phyloP scores from a whole-genome alignment of 2,329 filamentous ascomycete genomes.

The Aureobasidium sp. region DNA sequence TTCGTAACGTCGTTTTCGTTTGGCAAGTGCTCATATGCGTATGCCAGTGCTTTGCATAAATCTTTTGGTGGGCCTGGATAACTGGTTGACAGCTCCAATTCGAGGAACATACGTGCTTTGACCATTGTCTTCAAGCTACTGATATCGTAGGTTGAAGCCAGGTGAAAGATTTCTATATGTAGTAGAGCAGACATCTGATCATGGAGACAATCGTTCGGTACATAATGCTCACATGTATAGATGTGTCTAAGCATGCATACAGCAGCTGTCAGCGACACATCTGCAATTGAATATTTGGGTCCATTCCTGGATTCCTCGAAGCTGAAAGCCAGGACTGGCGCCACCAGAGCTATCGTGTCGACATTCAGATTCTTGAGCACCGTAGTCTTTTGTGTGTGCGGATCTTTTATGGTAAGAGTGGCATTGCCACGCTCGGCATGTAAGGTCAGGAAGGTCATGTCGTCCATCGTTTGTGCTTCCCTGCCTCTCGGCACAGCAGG shows the following conservation, averaged over 20 bases:
- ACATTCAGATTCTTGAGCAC: slow-evolving; percentile 29
- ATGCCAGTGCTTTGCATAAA: slow-evolving; percentile 33
- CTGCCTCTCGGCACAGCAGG: not conserved
- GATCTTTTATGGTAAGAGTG: slow-evolving; percentile 28
- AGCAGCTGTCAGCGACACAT: slow-evolving; percentile 27
- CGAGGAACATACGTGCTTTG: slow-evolving; percentile 33
- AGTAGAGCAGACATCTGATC: slow-evolving; percentile 29
- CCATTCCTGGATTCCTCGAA: slow-evolving; percentile 32
- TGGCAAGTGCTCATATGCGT: slow-evolving; percentile 24
- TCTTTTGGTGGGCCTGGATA: slow-evolving; percentile 32
- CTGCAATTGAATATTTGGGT: slow-evolving; percentile 33
- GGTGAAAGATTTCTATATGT: slow-evolving; percentile 35
- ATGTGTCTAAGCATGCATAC: slow-evolving; percentile 36
- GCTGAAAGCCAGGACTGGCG: slow-evolving; percentile 33
- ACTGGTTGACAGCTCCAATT: slow-evolving; percentile 34
- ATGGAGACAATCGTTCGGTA: slow-evolving; percentile 21
- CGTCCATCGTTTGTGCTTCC: not conserved
- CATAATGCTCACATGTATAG: slow-evolving; percentile 34
- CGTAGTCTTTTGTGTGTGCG: slow-evolving; percentile 28
- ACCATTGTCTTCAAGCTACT: slow-evolving; percentile 33
- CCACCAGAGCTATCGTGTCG: slow-evolving; percentile 28
- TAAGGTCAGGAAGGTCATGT: not conserved
- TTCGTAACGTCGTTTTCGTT: slow-evolving; percentile 29
- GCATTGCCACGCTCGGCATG: slow-evolving; percentile 23
- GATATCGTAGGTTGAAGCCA: slow-evolving; percentile 36